A percentile compares a stretch with the other conserved stretches of the same genome.
Conservation (phyloP, 2,329 filamentous ascomycete species). For the Ilyonectria sp. region DNA sequence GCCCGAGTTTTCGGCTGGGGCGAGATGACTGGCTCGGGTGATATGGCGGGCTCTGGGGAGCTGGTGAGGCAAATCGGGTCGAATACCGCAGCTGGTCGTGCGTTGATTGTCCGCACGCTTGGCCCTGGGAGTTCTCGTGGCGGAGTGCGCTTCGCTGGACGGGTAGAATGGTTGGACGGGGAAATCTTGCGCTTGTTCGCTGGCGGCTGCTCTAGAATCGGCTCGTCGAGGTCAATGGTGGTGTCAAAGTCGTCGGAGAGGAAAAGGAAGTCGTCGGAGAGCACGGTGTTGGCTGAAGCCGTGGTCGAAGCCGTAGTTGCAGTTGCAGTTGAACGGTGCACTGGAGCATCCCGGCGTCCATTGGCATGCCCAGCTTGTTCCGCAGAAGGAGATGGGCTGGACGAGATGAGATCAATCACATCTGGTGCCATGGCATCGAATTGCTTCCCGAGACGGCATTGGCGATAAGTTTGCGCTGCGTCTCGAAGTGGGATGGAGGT, state of each 20-base stretch:
- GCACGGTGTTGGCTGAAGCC: not conserved
- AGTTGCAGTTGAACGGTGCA: not conserved
- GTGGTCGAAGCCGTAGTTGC: not conserved
- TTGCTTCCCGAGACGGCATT: constrained; percentile 6
- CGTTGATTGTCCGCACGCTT: not conserved
- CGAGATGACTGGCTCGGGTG: constrained; percentile 9
- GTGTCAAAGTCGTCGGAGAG: constrained; percentile 59
- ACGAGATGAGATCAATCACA: constrained; percentile 57
- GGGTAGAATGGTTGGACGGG: constrained; percentile 21
- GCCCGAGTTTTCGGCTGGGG: constrained; percentile 1
- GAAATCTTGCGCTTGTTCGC: constrained; percentile 52
- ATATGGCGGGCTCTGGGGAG: constrained; percentile 45
- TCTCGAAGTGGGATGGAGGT: not conserved
- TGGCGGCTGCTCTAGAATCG: constrained; percentile 35
- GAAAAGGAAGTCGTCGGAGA: constrained; percentile 34
- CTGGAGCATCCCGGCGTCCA: not conserved
- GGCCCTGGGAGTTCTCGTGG: constrained; percentile 9
- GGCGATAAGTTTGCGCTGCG: not conserved
- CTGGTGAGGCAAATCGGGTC: constrained; percentile 57
- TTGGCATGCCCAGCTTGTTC: constrained; percentile 9
- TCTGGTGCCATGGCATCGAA: constrained; percentile 49
- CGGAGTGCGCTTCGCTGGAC: constrained; percentile 36
- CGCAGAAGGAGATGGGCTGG: constrained; percentile 48
- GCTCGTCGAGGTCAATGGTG: constrained; percentile 55
- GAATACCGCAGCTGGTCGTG: not conserved